phyloP scores from a whole-genome alignment of 768 basidiomycete species.

The Cystofilobasidium ferigula region DNA sequence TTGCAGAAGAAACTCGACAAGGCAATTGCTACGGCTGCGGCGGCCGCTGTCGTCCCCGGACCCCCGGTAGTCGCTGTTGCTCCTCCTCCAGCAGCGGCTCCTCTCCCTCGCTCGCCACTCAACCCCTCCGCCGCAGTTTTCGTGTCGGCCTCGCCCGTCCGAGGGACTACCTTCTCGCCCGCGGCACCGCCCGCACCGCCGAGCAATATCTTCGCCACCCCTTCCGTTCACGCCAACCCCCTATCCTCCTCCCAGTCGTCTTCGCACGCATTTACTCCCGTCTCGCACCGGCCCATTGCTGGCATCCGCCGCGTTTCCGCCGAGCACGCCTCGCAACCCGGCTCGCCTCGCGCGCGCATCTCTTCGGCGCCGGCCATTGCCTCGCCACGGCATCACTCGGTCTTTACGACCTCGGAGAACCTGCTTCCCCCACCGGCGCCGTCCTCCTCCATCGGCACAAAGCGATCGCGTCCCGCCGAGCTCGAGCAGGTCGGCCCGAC shows the following conservation, averaged over 20 bases:
- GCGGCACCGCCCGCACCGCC: not conserved
- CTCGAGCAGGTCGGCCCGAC: conserved; percentile 3
- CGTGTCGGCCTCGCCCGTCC: not conserved
- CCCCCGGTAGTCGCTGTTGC: too few species aligned
- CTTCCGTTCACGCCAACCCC: not conserved
- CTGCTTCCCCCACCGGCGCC: not conserved
- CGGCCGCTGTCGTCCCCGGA: not conserved
- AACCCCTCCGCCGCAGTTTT: not conserved
- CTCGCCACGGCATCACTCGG: not conserved
- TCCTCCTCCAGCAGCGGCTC: not conserved
- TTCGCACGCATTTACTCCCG: not conserved
- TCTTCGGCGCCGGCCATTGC: not conserved
- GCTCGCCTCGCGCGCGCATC: not conserved
- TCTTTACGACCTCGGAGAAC: not conserved
- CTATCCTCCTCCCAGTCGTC: not conserved
- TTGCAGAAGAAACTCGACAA: conserved; percentile 22
- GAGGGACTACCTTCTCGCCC: not conserved
- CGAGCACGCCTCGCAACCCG: not conserved
- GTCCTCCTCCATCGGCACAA: not conserved
- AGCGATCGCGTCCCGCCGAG: conserved; percentile 14
- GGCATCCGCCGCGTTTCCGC: conserved; percentile 4
- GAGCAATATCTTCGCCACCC: not conserved
- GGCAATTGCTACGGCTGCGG: not conserved
- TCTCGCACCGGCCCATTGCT: conserved; percentile 9
- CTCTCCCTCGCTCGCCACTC: not conserved